These are phyloP conservation scores for Ceratocystis albifundus DNA, from an alignment of 2,329 filamentous ascomycete species.

Conservation along the genomic window DNA sequence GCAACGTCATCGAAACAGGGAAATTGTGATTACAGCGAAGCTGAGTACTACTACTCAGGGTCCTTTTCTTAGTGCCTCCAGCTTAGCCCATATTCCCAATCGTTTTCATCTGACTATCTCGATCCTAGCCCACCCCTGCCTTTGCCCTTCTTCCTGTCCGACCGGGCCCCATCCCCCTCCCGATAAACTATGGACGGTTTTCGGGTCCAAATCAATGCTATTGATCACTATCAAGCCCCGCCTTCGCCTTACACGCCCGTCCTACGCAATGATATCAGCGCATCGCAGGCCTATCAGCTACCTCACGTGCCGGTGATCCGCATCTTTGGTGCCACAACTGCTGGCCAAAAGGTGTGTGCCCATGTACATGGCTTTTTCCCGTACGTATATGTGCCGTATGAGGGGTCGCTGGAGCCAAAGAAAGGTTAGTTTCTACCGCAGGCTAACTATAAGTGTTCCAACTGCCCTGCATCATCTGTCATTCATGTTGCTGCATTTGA, in stretches of 20 bases:
- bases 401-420: constrained; percentile 53
- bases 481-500: background rate
- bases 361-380: constrained; percentile 94
- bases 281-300: constrained; percentile 47
- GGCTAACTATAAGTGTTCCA: background rate
- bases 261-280: constrained; percentile 53
- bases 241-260: constrained; percentile 72
- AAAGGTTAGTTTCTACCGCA: constrained; percentile 44
- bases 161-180: background rate
- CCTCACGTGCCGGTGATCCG: constrained; percentile 76
- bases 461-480: background rate
- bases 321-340: constrained; percentile 85
- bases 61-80: no score
- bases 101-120: background rate
- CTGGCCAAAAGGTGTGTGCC: constrained; percentile 88
- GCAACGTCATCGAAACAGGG: no score
- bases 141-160: background rate
- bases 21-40: no score
- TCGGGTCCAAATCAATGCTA: constrained; percentile 83
- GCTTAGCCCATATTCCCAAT: background rate
- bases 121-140: background rate
- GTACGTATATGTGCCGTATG: constrained; percentile 86
- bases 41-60: no score
- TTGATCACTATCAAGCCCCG: constrained; percentile 80
- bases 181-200: constrained; percentile 39